Percentiles rank a stretch among this genome's conserved stretches.
Conservation (phyloP, 208 protist species). For the Trypanosoma rangeli region DNA sequence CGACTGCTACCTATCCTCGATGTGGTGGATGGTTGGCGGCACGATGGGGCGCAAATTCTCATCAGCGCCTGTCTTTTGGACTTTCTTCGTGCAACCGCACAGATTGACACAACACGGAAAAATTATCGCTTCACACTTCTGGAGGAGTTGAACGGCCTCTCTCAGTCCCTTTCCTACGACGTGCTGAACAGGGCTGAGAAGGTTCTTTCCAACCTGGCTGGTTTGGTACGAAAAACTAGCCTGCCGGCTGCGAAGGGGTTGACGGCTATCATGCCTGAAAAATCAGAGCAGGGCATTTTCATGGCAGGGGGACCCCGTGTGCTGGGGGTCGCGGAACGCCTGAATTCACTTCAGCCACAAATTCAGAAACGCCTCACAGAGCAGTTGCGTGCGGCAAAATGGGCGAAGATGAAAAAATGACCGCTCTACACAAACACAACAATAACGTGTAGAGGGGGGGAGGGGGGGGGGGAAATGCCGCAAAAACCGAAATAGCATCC, state of each 20-base stretch:
- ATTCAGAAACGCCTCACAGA: slow-evolving; percentile 68
- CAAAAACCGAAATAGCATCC: neutral
- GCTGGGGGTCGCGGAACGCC: slow-evolving; percentile 54
- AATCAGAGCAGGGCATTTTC: slow-evolving; percentile 40
- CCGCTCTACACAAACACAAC: slow-evolving; percentile 5
- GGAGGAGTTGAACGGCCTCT: slow-evolving; percentile 89
- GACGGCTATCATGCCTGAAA: slow-evolving; percentile 64
- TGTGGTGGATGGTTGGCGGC: slow-evolving; percentile 78
- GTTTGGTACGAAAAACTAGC: slow-evolving; percentile 49
- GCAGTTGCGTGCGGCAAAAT: slow-evolving; percentile 30
- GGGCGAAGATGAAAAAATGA: slow-evolving; percentile 22
- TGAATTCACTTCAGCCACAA: slow-evolving; percentile 72
- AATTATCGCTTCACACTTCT: slow-evolving; percentile 87
- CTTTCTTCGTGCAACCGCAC: slow-evolving; percentile 81
- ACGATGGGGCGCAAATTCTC: slow-evolving; percentile 82
- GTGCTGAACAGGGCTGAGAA: slow-evolving; percentile 75
- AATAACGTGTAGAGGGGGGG: neutral
- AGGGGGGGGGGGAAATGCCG: neutral
- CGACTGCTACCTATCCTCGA: slow-evolving; percentile 79
- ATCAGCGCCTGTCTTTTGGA: slow-evolving; percentile 87
- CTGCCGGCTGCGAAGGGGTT: slow-evolving; percentile 56
- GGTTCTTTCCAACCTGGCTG: slow-evolving; percentile 73
- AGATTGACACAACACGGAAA: slow-evolving; percentile 74
- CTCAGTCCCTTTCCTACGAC: slow-evolving; percentile 80
- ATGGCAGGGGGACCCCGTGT: slow-evolving; percentile 62